Percentiles rank a stretch among this genome's conserved stretches.
These are phyloP conservation scores for Tolypocladium ovalisporum DNA, from an alignment of 2,329 filamentous ascomycete genomes.

Conservation along the genomic window DNA sequence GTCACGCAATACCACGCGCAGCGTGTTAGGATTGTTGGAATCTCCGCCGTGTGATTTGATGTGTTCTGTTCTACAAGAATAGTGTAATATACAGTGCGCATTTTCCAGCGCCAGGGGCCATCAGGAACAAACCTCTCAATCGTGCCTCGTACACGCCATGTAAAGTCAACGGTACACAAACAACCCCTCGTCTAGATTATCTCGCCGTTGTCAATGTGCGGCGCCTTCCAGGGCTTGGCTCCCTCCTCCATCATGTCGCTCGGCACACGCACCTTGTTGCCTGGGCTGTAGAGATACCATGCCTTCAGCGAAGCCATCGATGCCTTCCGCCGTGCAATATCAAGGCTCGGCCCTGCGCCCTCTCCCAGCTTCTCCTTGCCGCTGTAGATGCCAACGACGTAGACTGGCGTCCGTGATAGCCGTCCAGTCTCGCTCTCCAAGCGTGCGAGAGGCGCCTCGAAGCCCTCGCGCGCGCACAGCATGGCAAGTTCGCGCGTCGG, in stretches of 20 bases:
- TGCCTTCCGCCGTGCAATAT: conserved; percentile 68
- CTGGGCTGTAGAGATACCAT: conserved; percentile 93
- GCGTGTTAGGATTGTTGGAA: too few species aligned
- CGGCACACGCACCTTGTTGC: conserved; percentile 50
- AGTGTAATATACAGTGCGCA: conserved; percentile 24
- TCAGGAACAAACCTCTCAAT: neutral
- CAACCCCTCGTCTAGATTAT: conserved; percentile 35
- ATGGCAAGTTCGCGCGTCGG: conserved; percentile 75
- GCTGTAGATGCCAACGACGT: conserved; percentile 87
- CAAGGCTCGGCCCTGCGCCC: conserved; percentile 67
- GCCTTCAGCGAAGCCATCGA: conserved; percentile 78
- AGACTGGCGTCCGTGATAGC: conserved; percentile 74
- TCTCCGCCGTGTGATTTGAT: neutral
- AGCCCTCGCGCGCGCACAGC: conserved; percentile 80
- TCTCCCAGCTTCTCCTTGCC: conserved; percentile 87
- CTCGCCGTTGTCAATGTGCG: conserved; percentile 61
- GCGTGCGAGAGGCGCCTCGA: conserved; percentile 76
- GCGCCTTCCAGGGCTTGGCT: conserved; percentile 53
- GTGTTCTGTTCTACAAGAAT: conserved; percentile 25
- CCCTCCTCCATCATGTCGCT: conserved; percentile 57
- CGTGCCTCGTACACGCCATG: neutral
- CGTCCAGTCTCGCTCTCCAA: conserved; percentile 88
- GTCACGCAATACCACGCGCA: neutral
- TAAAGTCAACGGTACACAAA: neutral
- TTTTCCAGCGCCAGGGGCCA: conserved; percentile 4